Percentiles rank a stretch among this genome's conserved stretches.
Evolutionary conservation across 2,329 filamentous ascomycete species (phyloP).

Genomic region (Neofusicoccum sp.): DNA sequence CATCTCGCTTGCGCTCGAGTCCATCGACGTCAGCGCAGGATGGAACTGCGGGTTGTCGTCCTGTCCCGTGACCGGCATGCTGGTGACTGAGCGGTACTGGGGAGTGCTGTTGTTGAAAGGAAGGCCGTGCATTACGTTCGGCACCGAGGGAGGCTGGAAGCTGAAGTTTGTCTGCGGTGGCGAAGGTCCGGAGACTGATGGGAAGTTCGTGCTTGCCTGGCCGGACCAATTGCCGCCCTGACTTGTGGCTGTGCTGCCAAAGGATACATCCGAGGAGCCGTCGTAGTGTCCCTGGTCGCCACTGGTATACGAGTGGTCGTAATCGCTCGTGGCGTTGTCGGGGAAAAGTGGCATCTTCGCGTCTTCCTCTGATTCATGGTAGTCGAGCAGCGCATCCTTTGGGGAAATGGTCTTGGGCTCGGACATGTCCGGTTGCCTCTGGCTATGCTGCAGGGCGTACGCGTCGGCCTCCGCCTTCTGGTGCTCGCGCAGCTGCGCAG

Average conservation of each 20-base stretch:
- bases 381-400: constrained; percentile 86
- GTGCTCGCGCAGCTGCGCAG: constrained; percentile 61
- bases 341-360: constrained; percentile 72
- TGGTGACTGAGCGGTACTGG: constrained; percentile 36
- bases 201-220: constrained; percentile 24
- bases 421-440: constrained; percentile 40
- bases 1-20: constrained; percentile 58
- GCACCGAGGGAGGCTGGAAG: constrained; percentile 46
- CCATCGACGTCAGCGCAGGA: constrained; percentile 60
- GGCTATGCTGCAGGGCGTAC: constrained; percentile 41
- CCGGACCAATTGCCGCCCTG: constrained; percentile 37
- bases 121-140: constrained; percentile 31
- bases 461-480: constrained; percentile 61
- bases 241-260: constrained; percentile 43
- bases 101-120: constrained; percentile 31
- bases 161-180: constrained; percentile 39
- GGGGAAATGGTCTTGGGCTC: constrained; percentile 85
- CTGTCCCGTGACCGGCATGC: constrained; percentile 22
- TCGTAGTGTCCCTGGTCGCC: constrained; percentile 39
- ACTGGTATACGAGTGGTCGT: constrained; percentile 45
- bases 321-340: constrained; percentile 54
- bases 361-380: constrained; percentile 71
- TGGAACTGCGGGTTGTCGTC: constrained; percentile 54
- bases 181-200: constrained; percentile 27
- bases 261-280: constrained; percentile 40